Percentiles rank a stretch among this genome's conserved stretches.
These are phyloP conservation scores for Malus hybrid DNA, from an alignment of 331 rosid species.

Conservation along the genomic window DNA sequence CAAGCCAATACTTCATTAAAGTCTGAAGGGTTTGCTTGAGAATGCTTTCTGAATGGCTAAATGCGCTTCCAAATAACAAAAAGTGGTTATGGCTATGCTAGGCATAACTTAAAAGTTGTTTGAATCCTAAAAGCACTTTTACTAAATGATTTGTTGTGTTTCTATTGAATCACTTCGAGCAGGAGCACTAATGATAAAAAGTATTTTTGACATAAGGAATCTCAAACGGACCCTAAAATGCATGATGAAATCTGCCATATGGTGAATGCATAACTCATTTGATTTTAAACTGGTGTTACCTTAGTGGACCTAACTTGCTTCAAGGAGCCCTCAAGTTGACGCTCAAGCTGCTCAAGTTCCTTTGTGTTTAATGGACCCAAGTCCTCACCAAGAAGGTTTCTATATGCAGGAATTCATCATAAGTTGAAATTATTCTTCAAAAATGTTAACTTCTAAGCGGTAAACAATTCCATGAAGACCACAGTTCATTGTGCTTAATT, in stretches of 20 bases:
- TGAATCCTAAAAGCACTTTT: too few species aligned
- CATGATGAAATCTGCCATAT: background rate
- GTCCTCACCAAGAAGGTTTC: slow-evolving; percentile 94
- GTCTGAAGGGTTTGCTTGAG: too few species aligned
- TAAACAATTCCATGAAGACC: background rate
- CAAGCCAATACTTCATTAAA: too few species aligned
- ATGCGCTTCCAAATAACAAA: too few species aligned
- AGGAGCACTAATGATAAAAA: too few species aligned
- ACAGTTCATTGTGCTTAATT: background rate
- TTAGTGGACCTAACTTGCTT: slow-evolving; percentile 82
- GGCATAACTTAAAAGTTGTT: too few species aligned
- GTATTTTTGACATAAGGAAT: too few species aligned
- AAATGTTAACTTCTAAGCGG: background rate
- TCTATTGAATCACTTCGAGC: too few species aligned
- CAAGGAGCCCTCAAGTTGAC: slow-evolving; percentile 80
- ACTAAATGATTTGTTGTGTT: too few species aligned
- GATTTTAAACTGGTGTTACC: slow-evolving; percentile 37
- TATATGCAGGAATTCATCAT: slow-evolving; percentile 8
- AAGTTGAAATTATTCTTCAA: background rate
- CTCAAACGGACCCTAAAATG: background rate
- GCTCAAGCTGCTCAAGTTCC: slow-evolving; percentile 95
- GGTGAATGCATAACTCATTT: background rate
- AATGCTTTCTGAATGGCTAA: too few species aligned
- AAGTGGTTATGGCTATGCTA: too few species aligned
- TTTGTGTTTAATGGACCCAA: slow-evolving; percentile 80